Base-by-base conservation (phyloP, 192 early-diverging fungal species). In the Rhizoclosmatium globosum region DNA sequence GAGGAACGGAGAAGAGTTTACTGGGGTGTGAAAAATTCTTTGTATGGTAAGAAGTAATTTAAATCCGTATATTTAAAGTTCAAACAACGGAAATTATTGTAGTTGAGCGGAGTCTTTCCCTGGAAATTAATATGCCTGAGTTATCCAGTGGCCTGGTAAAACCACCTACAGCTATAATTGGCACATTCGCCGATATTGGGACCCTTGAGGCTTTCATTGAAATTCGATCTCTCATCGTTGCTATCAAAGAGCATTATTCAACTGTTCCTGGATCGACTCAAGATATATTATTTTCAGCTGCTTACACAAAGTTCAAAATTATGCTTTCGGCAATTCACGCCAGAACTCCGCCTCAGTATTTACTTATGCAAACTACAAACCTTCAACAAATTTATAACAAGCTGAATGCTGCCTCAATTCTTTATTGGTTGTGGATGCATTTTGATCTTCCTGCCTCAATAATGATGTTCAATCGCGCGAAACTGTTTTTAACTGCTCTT, bases 1-100 rank as follows among this genome's bases (percentile, higher is more conserved):
- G 67, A 68, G 45, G 67, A 68, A 17, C 39, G 67, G 7, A 21
- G 67, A 68, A 42, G 67, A 21, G 45, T 23, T 13, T 68, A 44
- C 44, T 68, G 67, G 67, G 21, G 15, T 38, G n/a, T n/a, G 21
- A 38, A 31, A 31, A 31, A 31, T 31, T 31, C 31, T 31, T 31
- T 31, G 31, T 31, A 31, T 31, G 31, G 31, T 31, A 31, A 31
- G 31, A 31, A 31, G 31, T 31, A 31, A 31, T 31, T 13, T 13
- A 23, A n/a, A 19, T 15, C 64, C n/a, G n/a, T 39, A 15, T 31
- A n/a, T 15, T 38, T 17, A 15, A 65, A 65, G 39, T 65, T n/a
- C 19, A 38, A 39, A n/a, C 64, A 65, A n/a, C 64, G 2, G 15
- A 19, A 65, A 39, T n/a, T 31, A 31, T 31, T 31, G 31, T 31